Percentiles rank a stretch among this genome's conserved stretches.
phyloP scores from a whole-genome alignment of 257 asterid species.

The Primulina tabacum region DNA sequence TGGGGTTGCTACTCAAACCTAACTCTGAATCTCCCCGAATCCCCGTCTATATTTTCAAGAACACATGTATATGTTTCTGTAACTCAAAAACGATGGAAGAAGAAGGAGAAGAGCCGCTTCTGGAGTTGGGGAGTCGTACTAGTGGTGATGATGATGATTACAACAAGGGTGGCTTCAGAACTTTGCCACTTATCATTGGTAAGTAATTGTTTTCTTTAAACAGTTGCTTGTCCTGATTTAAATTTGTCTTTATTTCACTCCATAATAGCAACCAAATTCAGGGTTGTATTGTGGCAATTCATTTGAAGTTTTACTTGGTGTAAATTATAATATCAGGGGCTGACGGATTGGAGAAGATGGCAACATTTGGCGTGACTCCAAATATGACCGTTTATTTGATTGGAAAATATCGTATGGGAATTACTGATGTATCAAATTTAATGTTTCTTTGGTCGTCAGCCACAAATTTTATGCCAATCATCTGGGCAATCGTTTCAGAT shows the following conservation, averaged over 20 bases:
- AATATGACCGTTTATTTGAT: conserved; percentile 64
- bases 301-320: too few relatives aligned
- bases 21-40: too few relatives aligned
- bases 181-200: not conserved
- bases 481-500: conserved; percentile 66
- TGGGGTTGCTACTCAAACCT: too few relatives aligned
- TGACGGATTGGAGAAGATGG: conserved; percentile 59
- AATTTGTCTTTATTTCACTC: too few relatives aligned
- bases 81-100: not conserved
- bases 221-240: too few relatives aligned
- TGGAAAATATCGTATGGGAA: conserved; percentile 50
- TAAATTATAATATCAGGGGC: conserved; percentile 28
- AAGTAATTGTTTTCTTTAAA: too few relatives aligned
- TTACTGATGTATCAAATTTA: conserved; percentile 49
- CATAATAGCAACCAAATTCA: too few relatives aligned
- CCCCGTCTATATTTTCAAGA: too few relatives aligned
- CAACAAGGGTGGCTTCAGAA: not conserved
- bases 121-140: not conserved
- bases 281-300: too few relatives aligned
- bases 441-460: conserved; percentile 65
- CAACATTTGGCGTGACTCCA: conserved; percentile 50
- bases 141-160: too few relatives aligned
- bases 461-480: conserved; percentile 47
- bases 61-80: too few relatives aligned
- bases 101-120: not conserved